Base-by-base conservation (phyloP, 129 eudicot genomes). In the Kitagawia praeruptora region DNA sequence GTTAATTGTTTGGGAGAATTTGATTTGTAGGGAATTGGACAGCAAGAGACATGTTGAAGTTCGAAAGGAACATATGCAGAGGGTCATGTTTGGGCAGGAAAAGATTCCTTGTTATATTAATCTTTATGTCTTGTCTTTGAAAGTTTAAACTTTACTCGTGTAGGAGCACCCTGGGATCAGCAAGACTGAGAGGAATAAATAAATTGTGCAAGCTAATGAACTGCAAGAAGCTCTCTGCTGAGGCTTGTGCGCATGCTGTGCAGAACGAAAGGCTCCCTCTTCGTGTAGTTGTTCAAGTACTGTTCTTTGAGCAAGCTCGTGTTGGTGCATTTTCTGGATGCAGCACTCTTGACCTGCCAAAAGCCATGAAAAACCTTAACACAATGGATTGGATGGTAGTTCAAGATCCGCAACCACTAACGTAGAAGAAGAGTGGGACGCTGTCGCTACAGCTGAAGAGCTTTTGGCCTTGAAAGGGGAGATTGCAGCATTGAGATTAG, bases 271-370 rank as follows among this genome's bases (percentile, higher is more conserved):
- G 98, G 56, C 97, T 95, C 75, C 98, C 98, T 0, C 15, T 95
- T 81, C 96, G 99, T 18, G 87, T 90, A 3, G 88, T 89, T 31
- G 97, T 95, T 6, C 99, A 95, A 78, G 97, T 95, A 13, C 94
- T 95, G 72, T 95, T 95, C 82, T 92, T 92, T 46, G 99, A 95
- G 91, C 97, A 95, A 85, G 99, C 88, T 14, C 81, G 97, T 18
- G 96, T 97, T 7, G 82, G 96, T 15, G 92, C 96, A 18, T 79
- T 89, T 6, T 95, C 99, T 0, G 99, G 99, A 41, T 87, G 95
- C 81, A 92, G 97, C 91, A 95, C 99, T 16, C 99, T 97, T 3
- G 97, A 95, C 83, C 96, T 95, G 19, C 99, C 99, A 27, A 89
- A 82, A 79, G 90, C 89, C 58, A 86, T 92, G 40, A 89, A 87